Evolutionary conservation across 2,329 filamentous ascomycete species (phyloP).

Genomic region (Trichoderma pleuroti): DNA sequence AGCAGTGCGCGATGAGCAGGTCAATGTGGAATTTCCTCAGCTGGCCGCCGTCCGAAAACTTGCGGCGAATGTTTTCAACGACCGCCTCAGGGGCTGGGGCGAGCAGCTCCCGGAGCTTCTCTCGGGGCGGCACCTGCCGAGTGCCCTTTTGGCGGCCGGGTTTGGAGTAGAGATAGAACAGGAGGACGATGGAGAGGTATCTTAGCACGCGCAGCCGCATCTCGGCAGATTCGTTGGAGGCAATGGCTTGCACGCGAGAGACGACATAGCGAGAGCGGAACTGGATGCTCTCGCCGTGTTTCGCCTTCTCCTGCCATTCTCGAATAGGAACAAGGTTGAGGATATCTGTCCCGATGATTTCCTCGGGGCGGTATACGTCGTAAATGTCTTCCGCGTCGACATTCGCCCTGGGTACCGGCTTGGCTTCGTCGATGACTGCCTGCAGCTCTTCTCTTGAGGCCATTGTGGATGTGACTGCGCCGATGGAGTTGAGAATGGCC

Average conservation of each 20-base stretch:
- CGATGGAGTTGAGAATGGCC: conserved; percentile 62
- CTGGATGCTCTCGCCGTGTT: conserved; percentile 53
- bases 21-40: conserved; percentile 71
- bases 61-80: conserved; percentile 63
- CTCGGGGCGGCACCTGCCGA: conserved; percentile 54
- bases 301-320: conserved; percentile 69
- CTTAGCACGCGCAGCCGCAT: conserved; percentile 56
- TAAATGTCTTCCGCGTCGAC: conserved; percentile 62
- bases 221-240: conserved; percentile 51
- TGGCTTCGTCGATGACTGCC: conserved; percentile 60
- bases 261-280: conserved; percentile 64
- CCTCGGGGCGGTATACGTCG: conserved; percentile 67
- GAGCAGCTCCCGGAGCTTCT: conserved; percentile 58
- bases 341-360: conserved; percentile 64
- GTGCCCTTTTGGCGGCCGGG: conserved; percentile 46
- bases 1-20: conserved; percentile 69
- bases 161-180: conserved; percentile 48
- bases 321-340: conserved; percentile 65
- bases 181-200: conserved; percentile 56
- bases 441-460: conserved; percentile 64
- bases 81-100: conserved; percentile 58
- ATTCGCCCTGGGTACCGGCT: conserved; percentile 71
- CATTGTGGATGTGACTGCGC: conserved; percentile 60
- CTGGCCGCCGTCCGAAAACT: conserved; percentile 61
- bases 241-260: conserved; percentile 53